Evolutionary conservation across 805 yeast species (phyloP).

Genomic region (Barnettozyma populi): DNA sequence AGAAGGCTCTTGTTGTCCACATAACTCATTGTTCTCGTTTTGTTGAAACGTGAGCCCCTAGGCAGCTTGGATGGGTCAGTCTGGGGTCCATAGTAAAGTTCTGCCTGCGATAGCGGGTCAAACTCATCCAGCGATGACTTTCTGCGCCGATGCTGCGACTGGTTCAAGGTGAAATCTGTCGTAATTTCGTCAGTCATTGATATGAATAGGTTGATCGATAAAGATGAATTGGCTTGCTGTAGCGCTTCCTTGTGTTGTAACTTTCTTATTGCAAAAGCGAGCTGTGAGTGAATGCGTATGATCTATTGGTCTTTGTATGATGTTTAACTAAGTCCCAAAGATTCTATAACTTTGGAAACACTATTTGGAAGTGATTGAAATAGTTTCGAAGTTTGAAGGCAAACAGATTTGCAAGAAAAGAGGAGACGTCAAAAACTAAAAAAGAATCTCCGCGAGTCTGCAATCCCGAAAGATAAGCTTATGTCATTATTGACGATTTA

Average conservation of each 20-base stretch:
- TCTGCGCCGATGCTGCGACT: conserved; percentile 14
- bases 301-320: background rate
- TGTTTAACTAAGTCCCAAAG: background rate
- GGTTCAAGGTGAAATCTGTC: conserved; percentile 7
- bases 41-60: conserved; percentile 36
- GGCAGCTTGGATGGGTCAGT: conserved; percentile 48
- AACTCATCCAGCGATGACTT: conserved; percentile 24
- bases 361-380: background rate
- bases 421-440: background rate
- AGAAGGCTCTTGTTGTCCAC: conserved; percentile 24
- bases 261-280: background rate
- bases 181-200: conserved; percentile 7
- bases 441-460: background rate
- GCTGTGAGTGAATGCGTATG: background rate
- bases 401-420: background rate
- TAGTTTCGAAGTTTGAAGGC: background rate
- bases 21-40: conserved; percentile 56
- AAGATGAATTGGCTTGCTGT: background rate
- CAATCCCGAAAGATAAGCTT: background rate
- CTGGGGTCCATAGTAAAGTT: conserved; percentile 60
- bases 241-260: background rate
- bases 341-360: background rate
- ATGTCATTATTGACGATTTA: background rate
- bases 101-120: conserved; percentile 64
- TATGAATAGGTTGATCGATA: background rate